Evolutionary conservation across 192 early-diverging fungal species (phyloP).

Genomic region (Coemansia sp.): DNA sequence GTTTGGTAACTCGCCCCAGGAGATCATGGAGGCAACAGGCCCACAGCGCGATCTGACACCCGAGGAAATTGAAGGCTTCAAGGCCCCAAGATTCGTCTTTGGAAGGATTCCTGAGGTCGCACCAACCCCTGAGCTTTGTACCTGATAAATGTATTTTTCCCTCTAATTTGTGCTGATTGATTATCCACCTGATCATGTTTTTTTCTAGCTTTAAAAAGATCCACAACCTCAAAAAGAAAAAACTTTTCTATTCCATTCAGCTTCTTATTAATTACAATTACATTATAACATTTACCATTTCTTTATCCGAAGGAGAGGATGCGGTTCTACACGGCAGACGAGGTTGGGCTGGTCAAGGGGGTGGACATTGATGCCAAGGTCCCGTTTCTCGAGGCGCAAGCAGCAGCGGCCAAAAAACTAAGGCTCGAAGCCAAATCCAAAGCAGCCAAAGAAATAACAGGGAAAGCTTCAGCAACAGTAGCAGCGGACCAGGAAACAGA

Average conservation of each 20-base stretch:
- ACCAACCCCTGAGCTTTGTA: constrained; percentile 26
- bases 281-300: background rate
- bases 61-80: constrained; percentile 29
- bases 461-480: constrained; percentile 14
- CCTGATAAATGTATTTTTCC: background rate
- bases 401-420: constrained; percentile 44
- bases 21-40: constrained; percentile 11
- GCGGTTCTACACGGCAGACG: constrained; percentile 57
- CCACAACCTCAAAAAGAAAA: constrained; percentile 3
- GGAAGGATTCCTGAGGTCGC: constrained; percentile 39
- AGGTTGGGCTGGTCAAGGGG: constrained; percentile 52
- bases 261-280: constrained; percentile 1
- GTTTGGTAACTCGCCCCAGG: constrained; percentile 6
- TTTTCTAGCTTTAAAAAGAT: constrained; percentile 5
- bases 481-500: constrained; percentile 10
- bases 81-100: constrained; percentile 18
- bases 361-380: constrained; percentile 47
- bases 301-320: constrained; percentile 16
- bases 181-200: constrained; percentile 6
- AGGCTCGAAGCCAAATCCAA: constrained; percentile 46
- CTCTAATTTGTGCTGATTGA: background rate
- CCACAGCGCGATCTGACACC: constrained; percentile 21
- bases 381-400: constrained; percentile 39
- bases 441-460: constrained; percentile 19
- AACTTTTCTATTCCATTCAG: background rate